Evolutionary conservation across 148 eudicot species (phyloP), one percentile per base, ranked within the genome.

Genomic region (Rhododendron griersonianum): DNA sequence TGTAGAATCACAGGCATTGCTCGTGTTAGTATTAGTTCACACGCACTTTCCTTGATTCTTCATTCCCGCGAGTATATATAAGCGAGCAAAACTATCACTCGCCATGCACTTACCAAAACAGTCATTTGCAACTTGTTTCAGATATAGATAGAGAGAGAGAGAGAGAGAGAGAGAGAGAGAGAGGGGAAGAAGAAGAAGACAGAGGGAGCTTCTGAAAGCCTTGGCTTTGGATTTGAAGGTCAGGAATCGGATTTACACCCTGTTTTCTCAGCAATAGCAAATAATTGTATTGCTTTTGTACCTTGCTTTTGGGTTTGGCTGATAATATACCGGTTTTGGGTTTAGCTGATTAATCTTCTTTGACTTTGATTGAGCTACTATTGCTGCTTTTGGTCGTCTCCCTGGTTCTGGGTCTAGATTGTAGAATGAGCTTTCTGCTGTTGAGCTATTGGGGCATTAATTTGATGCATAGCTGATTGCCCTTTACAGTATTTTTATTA

Each of bases 151-250:
- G 53, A 82, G 35, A 82, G 51, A 80, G 37, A 48, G 59, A 47
- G 21, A 13, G 41, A 82, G 84, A 81, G 41, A 82, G 41, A 47
- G 41, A 45, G 39, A 61, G 51, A 82, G 23, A 82, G 33, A 48
- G 16, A 79, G 59, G n/a, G 21, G 45, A 41, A 41, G 45, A 41
- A 41, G 69, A 25, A 47, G 21, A 25, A 83, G 84, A 83, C 53
- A 25, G 37, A 63, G 83, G 14, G 16, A 61, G 74, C 61, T 83
- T 83, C 55, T 10, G 61, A 47, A 83, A 37, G 55, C 25, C 44
- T 69, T 47, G 78, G 11, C 65, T 41, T 83, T 71, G 28, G 15
- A 67, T 18, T 83, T 83, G 39, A 83, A 69, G 85, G 78, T 48
- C 39, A 69, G 57, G 19, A 47, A 77, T 47, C 30, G 16, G 78